Evolutionary conservation across 768 basidiomycete species (phyloP).

Genomic region (Lentinula aciculospora): DNA sequence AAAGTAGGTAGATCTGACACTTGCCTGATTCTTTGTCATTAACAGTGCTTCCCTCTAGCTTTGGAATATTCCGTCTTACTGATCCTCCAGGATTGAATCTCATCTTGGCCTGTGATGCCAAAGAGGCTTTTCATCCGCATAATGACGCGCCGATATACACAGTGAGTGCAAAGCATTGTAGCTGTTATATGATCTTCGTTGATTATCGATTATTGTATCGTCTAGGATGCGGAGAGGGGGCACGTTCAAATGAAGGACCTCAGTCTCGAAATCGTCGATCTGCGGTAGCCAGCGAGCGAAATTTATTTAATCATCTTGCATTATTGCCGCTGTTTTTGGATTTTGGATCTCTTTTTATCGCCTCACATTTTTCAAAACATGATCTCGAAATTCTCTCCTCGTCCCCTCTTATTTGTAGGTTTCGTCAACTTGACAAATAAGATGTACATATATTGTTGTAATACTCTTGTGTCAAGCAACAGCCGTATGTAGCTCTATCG

Average conservation of each 20-base stretch:
- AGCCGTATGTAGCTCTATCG: neutral
- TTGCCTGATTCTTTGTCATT: neutral
- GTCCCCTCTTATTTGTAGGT: neutral
- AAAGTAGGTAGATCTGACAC: conserved; percentile 38
- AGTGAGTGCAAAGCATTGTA: conserved; percentile 37
- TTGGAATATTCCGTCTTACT: conserved; percentile 86
- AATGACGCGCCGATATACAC: conserved; percentile 82
- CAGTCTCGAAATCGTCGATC: conserved; percentile 77
- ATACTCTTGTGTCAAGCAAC: neutral
- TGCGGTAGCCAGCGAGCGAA: conserved; percentile 32
- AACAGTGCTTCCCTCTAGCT: conserved; percentile 33
- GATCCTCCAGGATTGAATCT: conserved; percentile 79
- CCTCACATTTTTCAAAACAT: neutral
- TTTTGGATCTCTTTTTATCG: neutral
- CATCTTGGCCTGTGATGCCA: conserved; percentile 60
- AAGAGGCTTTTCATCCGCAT: conserved; percentile 85
- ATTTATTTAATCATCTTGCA: neutral
- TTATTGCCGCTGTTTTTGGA: neutral
- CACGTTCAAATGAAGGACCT: conserved; percentile 77
- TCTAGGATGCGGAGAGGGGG: conserved; percentile 77
- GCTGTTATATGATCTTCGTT: neutral
- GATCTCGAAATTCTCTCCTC: neutral
- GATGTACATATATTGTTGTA: neutral
- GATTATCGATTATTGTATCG: neutral
- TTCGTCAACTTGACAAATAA: neutral